These are phyloP conservation scores for Moesziomyces parantarcticus DNA, from an alignment of 1,284 basidiomycete species.

Conservation along the genomic window DNA sequence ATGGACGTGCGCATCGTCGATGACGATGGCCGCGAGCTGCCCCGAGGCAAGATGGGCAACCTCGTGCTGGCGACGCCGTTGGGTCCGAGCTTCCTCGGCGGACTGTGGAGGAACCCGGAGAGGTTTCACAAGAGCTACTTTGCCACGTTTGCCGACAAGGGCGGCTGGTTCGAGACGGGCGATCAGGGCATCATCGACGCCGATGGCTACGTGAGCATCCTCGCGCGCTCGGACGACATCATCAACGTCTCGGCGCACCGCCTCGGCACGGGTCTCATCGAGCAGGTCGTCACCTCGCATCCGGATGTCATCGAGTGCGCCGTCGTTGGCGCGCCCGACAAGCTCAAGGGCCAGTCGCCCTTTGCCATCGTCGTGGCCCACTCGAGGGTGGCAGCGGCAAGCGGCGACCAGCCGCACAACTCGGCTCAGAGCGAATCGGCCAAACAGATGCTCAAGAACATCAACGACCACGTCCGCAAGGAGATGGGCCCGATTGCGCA, in stretches of 20 bases:
- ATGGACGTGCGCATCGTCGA: constrained; percentile 66
- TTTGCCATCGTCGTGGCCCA: constrained; percentile 60
- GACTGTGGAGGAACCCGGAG: constrained; percentile 60
- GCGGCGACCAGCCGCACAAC: constrained; percentile 24
- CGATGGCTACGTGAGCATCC: constrained; percentile 62
- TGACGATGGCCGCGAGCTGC: constrained; percentile 55
- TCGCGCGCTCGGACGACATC: constrained; percentile 60
- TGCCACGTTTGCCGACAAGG: constrained; percentile 56
- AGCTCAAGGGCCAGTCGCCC: constrained; percentile 64
- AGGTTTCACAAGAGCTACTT: constrained; percentile 59
- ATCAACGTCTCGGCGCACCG: constrained; percentile 63
- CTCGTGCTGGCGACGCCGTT: constrained; percentile 59
- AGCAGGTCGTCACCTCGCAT: constrained; percentile 55
- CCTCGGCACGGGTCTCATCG: constrained; percentile 60
- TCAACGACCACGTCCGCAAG: constrained; percentile 58
- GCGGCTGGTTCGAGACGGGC: constrained; percentile 65
- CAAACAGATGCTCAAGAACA: constrained; percentile 49
- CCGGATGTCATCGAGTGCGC: constrained; percentile 60
- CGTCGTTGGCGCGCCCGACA: constrained; percentile 63
- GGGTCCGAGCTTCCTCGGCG: constrained; percentile 54
- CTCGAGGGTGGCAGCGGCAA: constrained; percentile 18
- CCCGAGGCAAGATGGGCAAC: constrained; percentile 61
- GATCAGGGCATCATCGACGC: constrained; percentile 59
- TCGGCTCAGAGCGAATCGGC: constrained; percentile 27
- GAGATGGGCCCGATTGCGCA: constrained; percentile 64